Evolutionary conservation across 306 rosid species (phyloP).

Genomic region (Bauhinia variegata): DNA sequence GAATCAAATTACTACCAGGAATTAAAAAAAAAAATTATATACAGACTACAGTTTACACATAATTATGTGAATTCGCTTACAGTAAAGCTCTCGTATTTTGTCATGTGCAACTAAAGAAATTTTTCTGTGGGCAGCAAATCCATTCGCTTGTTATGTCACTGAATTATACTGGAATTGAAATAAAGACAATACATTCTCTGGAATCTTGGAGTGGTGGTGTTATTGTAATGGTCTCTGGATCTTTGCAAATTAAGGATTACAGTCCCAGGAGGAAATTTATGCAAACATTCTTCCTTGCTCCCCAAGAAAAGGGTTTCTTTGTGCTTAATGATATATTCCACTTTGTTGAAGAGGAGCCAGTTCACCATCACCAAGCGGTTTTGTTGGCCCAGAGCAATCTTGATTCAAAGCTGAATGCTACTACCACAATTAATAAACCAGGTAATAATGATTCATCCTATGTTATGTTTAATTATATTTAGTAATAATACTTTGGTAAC

Average conservation of each 20-base stretch:
- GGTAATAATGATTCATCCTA: conserved; percentile 49
- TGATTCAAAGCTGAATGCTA: conserved; percentile 59
- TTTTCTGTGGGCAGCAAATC: conserved; percentile 75
- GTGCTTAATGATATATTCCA: conserved; percentile 91
- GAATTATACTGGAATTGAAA: conserved; percentile 77
- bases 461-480: conserved; percentile 5
- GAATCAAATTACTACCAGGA: too few relatives aligned
- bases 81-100: conserved; percentile 5
- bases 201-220: conserved; percentile 98
- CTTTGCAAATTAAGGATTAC: conserved; percentile 74
- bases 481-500: not conserved
- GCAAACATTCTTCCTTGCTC: conserved; percentile 96
- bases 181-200: conserved; percentile 77
- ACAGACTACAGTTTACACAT: too few relatives aligned
- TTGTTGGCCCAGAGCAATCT: conserved; percentile 72
- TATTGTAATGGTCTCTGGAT: conserved; percentile 92
- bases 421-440: conserved; percentile 59
- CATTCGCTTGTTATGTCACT: conserved; percentile 87
- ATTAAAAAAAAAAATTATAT: too few relatives aligned
- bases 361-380: conserved; percentile 76
- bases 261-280: conserved; percentile 74
- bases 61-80: too few relatives aligned
- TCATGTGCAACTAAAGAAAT: conserved; percentile 36
- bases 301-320: conserved; percentile 92
- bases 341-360: conserved; percentile 74